Evolutionary conservation across 2,329 filamentous ascomycete species (phyloP), one percentile per base, ranked within the genome.

Genomic region (Cordyceps fumosorosea): DNA sequence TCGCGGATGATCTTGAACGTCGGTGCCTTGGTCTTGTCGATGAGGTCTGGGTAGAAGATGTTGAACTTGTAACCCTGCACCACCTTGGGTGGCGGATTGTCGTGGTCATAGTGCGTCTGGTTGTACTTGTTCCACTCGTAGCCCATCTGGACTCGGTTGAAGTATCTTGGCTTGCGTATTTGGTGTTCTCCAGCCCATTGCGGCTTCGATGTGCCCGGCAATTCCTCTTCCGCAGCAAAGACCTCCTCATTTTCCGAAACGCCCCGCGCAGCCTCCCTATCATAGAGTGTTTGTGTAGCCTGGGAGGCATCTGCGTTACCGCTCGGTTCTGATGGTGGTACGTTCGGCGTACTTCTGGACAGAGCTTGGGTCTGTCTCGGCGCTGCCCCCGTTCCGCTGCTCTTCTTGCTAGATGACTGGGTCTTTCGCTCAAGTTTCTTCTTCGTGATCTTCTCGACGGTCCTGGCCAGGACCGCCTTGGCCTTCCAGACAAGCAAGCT

Each of bases 61-160:
- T 99, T 98, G 82, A 99, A 99, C 74, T 96, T 97, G 81, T 99
- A 99, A 62, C 95, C 95, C 74, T 99, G 95, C 12, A 99, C 95
- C 7, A 99, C 93, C 77, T 96, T 97, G 29, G 95, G 95, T 1
- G 95, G 95, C 2, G 95, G 95, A 70, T 98, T 97, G 72, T 98
- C 93, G 74, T 97, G 91, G 74, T 98, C 95, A 77, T 99, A 99
- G 76, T 99, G 95, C 14, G 95, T 99, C 77, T 99, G 95, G 72
- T 99, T 99, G 82, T 99, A 99, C 76, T 99, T 99, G 81, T 99
- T 99, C 95, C 95, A 99, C 75, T 99, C 95, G 75, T 98, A 99
- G 59, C 95, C 95, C 90, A 97, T 97, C 75, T 96, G 93, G 53
- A 98, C 93, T 47, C 95, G 89, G 73, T 98, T 98, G 82, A 99